Base-by-base conservation (phyloP, 2,329 filamentous ascomycete species). In the Nigrograna mackinnonii region DNA sequence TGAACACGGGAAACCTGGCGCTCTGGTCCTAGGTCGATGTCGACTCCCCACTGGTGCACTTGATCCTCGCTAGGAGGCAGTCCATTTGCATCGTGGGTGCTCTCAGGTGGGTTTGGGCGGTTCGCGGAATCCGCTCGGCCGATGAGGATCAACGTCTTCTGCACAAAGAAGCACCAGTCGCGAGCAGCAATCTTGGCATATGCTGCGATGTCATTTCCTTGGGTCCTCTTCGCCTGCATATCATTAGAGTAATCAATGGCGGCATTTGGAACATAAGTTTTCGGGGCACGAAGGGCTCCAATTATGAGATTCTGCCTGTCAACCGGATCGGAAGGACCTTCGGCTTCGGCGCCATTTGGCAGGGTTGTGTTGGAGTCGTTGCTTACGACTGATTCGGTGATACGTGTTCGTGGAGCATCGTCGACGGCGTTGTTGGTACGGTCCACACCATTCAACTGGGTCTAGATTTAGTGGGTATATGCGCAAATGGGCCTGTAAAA, bases 141-240 rank as follows among this genome's bases (percentile, higher is more conserved):
- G 51, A 94, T 91, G 52, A 87, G 84, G 60, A 91, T 81, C 39
- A 79, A 77, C n/a, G 89, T 77, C 49, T 85, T 84, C 48, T 85
- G 87, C 46, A 92, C 83, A 62, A 90, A 92, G 68, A 86, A 94
- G 7, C 88, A 91, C 89, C 89, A 94, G 62, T 89, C 86, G 52
- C 84, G 82, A 13, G 87, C 89, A 16, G 87, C 84, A 47, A 94
- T 85, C 72, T 92, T 92, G 42, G 88, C 89, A 66, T 89, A 94
- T 24, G 89, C 89, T 5, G 73, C 69, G 22, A 74, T 71, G 54
- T 67, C 72, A 48, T 60, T 62, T 56, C 64, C 73, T 60, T 62
- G 67, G 55, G 50, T 73, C 62, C 61, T 71, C 47, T 56, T 57
- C 35, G 61, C 69, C 36, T 77, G 71, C 34, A 77, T 60, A 42